These are phyloP conservation scores for Plectranthus barbatus DNA, from an alignment of 257 asterid genomes.

Conservation along the genomic window DNA sequence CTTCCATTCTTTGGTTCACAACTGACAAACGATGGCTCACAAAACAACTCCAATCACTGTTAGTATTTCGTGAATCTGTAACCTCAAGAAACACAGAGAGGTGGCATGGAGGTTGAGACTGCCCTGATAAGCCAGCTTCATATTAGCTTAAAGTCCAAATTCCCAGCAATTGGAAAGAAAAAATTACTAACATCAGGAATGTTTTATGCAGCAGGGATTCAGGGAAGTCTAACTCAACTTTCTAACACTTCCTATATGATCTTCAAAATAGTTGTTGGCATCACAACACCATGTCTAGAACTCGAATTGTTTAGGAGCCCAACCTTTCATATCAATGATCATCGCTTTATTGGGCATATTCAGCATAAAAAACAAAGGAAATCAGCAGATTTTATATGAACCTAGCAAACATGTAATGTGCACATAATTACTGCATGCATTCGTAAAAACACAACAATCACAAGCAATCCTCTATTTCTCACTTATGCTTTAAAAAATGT, in stretches of 20 bases:
- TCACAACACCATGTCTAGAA: neutral
- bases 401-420: too few relatives aligned
- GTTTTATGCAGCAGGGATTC: neutral
- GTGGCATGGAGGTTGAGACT: constrained; percentile 99
- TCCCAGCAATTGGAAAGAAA: constrained; percentile 6
- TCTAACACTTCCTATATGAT: neutral
- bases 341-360: constrained; percentile 7
- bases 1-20: constrained; percentile 77
- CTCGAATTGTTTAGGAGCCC: constrained; percentile 1
- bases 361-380: constrained; percentile 8
- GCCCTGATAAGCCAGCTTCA: constrained; percentile 58
- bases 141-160: constrained; percentile 1
- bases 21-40: constrained; percentile 97
- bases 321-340: constrained; percentile 7
- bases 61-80: constrained; percentile 84
- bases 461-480: constrained; percentile 1
- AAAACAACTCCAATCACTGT: constrained; percentile 95
- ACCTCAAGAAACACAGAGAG: constrained; percentile 99
- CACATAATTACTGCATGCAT: too few relatives aligned
- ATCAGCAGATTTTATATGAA: neutral
- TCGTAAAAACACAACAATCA: neutral
- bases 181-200: constrained; percentile 2
- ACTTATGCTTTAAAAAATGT: neutral
- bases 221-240: neutral
- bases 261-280: neutral